Percentiles rank a stretch among this genome's conserved stretches.
Conservation (phyloP, 192 early-diverging fungal genomes). For the Glomus cerebriforme region DNA sequence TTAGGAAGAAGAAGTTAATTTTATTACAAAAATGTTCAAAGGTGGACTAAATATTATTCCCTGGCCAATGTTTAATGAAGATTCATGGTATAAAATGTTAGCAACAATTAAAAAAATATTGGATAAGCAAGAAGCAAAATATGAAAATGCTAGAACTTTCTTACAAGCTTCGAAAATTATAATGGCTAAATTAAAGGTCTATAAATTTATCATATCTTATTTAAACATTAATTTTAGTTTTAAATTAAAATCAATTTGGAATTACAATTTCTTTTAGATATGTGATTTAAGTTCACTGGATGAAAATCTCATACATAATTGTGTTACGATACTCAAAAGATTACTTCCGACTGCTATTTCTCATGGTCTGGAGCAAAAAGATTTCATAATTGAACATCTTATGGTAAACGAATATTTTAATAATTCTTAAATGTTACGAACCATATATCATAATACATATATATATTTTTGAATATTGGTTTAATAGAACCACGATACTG, state of each 20-base stretch:
- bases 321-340: not conserved
- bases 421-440: too few relatives aligned
- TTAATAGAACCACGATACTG: not conserved
- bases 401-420: not conserved
- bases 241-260: too few relatives aligned
- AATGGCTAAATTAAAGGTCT: slow-evolving; percentile 18
- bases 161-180: not conserved
- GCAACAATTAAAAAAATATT: not conserved
- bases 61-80: slow-evolving; percentile 32
- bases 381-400: not conserved
- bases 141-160: not conserved
- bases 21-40: slow-evolving; percentile 26
- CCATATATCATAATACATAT: not conserved
- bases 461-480: not conserved
- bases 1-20: slow-evolving; percentile 28
- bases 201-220: too few relatives aligned
- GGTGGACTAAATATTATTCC: slow-evolving; percentile 21
- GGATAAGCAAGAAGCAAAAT: not conserved
- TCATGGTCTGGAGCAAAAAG: slow-evolving; percentile 18
- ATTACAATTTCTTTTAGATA: not conserved
- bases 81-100: not conserved
- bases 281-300: slow-evolving; percentile 25
- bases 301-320: not conserved
- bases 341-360: slow-evolving; percentile 4
- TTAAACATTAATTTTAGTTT: too few relatives aligned